Conservation (phyloP, 345 rosid species). For the Dipteronia sinensis region DNA sequence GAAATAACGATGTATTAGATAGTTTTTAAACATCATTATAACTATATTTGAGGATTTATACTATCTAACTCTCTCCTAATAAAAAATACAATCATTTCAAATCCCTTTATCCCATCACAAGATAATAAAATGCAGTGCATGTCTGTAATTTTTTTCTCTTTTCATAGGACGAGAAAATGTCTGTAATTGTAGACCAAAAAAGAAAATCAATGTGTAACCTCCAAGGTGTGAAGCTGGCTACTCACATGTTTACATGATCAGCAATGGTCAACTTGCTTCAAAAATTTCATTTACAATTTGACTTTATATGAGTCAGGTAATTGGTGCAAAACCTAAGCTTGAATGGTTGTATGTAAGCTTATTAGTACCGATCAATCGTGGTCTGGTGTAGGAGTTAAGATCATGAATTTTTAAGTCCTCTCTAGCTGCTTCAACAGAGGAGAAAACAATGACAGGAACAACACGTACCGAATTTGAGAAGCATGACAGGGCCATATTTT, state of each 20-base stretch:
- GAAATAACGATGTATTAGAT: not conserved
- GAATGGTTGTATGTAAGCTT: no score
- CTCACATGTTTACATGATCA: not conserved
- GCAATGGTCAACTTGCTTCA: not conserved
- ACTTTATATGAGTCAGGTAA: not conserved
- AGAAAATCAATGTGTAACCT: not conserved
- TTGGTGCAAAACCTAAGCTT: no score
- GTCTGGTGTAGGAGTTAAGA: no score
- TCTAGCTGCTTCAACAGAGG: slow-evolving; percentile 31
- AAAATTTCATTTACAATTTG: not conserved
- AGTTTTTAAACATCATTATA: not conserved
- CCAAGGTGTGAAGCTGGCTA: not conserved
- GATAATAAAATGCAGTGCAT: not conserved
- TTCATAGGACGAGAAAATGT: not conserved
- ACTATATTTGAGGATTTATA: not conserved
- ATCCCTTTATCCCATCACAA: not conserved
- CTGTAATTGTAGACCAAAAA: not conserved
- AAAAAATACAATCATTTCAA: not conserved
- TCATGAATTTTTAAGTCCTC: slow-evolving; percentile 17
- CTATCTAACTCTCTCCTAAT: not conserved
- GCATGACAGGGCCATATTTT: slow-evolving; percentile 23
- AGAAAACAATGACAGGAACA: slow-evolving; percentile 22
- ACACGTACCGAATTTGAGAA: not conserved
- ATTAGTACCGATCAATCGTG: no score
- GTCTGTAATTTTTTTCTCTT: not conserved